These are phyloP conservation scores for Pseudocercospora vitis DNA, from an alignment of 2,329 filamentous ascomycete genomes.

Conservation along the genomic window DNA sequence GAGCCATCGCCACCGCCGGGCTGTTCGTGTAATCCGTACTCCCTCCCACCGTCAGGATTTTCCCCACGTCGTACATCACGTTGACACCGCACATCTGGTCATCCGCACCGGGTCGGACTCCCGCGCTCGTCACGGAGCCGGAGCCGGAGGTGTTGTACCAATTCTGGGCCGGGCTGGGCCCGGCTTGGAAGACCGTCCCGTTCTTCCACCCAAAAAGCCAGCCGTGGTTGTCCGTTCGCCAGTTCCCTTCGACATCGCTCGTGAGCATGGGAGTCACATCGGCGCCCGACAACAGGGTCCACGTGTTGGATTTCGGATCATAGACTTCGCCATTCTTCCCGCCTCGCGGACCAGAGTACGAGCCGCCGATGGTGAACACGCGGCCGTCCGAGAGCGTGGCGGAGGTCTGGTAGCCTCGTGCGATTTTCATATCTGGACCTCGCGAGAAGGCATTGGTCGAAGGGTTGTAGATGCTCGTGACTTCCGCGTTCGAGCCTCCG, in stretches of 20 bases:
- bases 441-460: slow-evolving; percentile 42
- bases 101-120: slow-evolving; percentile 45
- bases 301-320: slow-evolving; percentile 47
- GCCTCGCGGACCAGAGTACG: slow-evolving; percentile 49
- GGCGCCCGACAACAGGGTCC: slow-evolving; percentile 49
- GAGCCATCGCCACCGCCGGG: slow-evolving; percentile 47
- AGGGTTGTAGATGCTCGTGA: slow-evolving; percentile 52
- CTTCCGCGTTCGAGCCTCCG: slow-evolving; percentile 53
- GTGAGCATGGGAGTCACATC: slow-evolving; percentile 38
- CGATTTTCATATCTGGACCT: slow-evolving; percentile 47
- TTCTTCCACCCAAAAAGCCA: slow-evolving; percentile 56
- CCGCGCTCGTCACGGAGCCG: slow-evolving; percentile 47
- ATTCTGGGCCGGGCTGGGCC: slow-evolving; percentile 55
- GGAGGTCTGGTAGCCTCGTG: slow-evolving; percentile 54
- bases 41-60: slow-evolving; percentile 57
- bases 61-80: slow-evolving; percentile 61
- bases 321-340: slow-evolving; percentile 58
- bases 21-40: slow-evolving; percentile 48
- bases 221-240: slow-evolving; percentile 55
- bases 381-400: slow-evolving; percentile 54
- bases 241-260: slow-evolving; percentile 43
- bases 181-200: slow-evolving; percentile 55
- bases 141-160: slow-evolving; percentile 54
- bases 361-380: slow-evolving; percentile 35
- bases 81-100: slow-evolving; percentile 58